phyloP scores from a whole-genome alignment of 1,284 basidiomycete species.

The Moesziomyces antarcticus region DNA sequence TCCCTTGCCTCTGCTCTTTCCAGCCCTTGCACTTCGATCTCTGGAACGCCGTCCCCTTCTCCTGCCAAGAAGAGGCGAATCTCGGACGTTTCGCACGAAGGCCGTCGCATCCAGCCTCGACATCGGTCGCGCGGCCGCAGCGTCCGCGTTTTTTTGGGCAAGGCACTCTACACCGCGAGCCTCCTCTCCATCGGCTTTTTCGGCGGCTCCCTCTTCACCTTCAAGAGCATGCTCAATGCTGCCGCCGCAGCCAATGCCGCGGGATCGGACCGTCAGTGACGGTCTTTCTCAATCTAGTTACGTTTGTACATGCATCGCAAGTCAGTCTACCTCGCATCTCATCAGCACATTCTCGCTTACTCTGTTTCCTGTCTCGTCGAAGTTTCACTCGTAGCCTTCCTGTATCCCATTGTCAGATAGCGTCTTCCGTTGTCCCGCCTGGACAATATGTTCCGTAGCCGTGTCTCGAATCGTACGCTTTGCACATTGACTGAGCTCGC shows the following conservation, averaged over 20 bases:
- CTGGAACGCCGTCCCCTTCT: constrained; percentile 1
- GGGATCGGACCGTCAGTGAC: constrained; percentile 7
- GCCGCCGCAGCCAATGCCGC: constrained; percentile 32
- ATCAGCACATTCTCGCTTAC: background rate
- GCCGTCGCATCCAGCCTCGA: background rate
- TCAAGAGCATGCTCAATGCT: constrained; percentile 43
- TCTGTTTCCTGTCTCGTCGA: background rate
- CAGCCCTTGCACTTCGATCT: background rate
- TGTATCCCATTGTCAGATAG: background rate
- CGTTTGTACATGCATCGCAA: background rate
- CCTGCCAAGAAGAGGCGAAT: constrained; percentile 17
- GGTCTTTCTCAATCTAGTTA: background rate
- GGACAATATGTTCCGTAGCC: background rate
- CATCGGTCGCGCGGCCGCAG: constrained; percentile 5
- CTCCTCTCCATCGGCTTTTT: constrained; percentile 38
- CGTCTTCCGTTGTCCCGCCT: background rate
- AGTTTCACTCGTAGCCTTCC: background rate
- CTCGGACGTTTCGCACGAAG: constrained; percentile 1
- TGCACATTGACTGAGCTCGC: background rate
- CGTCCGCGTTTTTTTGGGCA: constrained; percentile 5
- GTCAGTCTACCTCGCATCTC: background rate
- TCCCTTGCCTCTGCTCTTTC: background rate
- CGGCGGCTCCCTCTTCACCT: constrained; percentile 33
- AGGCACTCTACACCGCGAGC: constrained; percentile 16
- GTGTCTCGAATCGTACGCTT: background rate